These are phyloP conservation scores for Orbilia ellipsospora DNA, from an alignment of 2,329 filamentous ascomycete genomes.

Conservation along the genomic window DNA sequence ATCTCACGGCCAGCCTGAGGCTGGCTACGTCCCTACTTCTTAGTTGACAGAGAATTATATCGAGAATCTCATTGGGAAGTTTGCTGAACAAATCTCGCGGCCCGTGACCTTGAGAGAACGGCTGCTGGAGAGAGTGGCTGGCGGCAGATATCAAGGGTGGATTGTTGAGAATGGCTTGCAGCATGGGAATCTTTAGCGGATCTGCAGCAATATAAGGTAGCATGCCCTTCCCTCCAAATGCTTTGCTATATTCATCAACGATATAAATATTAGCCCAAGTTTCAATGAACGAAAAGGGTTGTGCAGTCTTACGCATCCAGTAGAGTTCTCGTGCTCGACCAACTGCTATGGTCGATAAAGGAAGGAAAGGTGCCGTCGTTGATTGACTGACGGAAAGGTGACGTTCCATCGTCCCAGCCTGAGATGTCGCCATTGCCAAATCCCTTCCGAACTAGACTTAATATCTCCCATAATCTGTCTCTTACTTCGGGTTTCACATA, in stretches of 20 bases:
- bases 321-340: slow-evolving; percentile 46
- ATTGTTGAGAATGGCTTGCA: slow-evolving; percentile 41
- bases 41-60: slow-evolving; percentile 50
- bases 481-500: slow-evolving; percentile 48
- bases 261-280: not conserved
- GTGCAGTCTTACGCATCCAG: slow-evolving; percentile 36
- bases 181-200: slow-evolving; percentile 33
- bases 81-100: slow-evolving; percentile 48
- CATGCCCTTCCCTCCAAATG: slow-evolving; percentile 48
- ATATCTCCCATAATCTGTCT: slow-evolving; percentile 51
- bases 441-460: slow-evolving; percentile 43
- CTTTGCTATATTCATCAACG: slow-evolving; percentile 26
- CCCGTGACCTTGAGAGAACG: slow-evolving; percentile 37
- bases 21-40: slow-evolving; percentile 42
- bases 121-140: slow-evolving; percentile 25
- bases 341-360: slow-evolving; percentile 48
- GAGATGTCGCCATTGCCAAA: slow-evolving; percentile 50
- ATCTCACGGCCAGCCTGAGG: slow-evolving; percentile 48
- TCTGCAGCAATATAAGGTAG: slow-evolving; percentile 49
- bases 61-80: slow-evolving; percentile 51
- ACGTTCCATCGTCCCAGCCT: slow-evolving; percentile 50
- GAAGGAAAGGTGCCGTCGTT: slow-evolving; percentile 53
- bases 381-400: slow-evolving; percentile 47
- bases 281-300: too few relatives aligned
- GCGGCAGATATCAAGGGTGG: slow-evolving; percentile 43